Conservation (phyloP, 176 grass and related monocot species). For the Carex parvula region DNA sequence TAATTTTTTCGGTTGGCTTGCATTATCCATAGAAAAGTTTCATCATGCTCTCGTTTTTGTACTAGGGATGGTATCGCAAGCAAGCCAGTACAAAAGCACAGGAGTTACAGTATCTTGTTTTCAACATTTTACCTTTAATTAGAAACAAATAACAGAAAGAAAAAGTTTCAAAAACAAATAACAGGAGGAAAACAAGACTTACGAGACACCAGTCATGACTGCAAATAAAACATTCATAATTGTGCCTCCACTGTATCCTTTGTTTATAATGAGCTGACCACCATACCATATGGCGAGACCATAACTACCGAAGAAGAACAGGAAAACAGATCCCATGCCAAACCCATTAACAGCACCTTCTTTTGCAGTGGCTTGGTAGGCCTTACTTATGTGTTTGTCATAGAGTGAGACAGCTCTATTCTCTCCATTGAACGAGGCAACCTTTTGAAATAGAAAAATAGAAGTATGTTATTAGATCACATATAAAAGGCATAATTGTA, state of each 20-base stretch:
- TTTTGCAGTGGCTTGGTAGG: slow-evolving; percentile 9
- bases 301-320: background rate
- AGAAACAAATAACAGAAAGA: background rate
- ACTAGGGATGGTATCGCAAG: background rate
- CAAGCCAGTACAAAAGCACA: background rate
- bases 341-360: slow-evolving; percentile 20
- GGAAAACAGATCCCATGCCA: slow-evolving; percentile 20
- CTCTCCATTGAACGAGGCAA: slow-evolving; percentile 24
- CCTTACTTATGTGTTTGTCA: slow-evolving; percentile 1
- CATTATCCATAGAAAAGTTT: background rate
- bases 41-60: background rate
- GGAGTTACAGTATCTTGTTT: background rate
- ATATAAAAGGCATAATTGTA: background rate
- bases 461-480: background rate
- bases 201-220: slow-evolving; percentile 7
- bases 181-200: background rate
- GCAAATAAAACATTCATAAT: slow-evolving; percentile 16
- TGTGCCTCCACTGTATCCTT: slow-evolving; percentile 21
- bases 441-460: slow-evolving; percentile 7
- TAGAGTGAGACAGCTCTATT: background rate
- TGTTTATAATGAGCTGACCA: slow-evolving; percentile 15
- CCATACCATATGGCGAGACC: slow-evolving; percentile 24
- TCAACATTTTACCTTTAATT: background rate
- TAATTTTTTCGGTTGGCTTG: background rate
- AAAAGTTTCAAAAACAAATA: background rate